Conservation (phyloP, 805 yeast species). For the Naumovozyma dairenensis region DNA sequence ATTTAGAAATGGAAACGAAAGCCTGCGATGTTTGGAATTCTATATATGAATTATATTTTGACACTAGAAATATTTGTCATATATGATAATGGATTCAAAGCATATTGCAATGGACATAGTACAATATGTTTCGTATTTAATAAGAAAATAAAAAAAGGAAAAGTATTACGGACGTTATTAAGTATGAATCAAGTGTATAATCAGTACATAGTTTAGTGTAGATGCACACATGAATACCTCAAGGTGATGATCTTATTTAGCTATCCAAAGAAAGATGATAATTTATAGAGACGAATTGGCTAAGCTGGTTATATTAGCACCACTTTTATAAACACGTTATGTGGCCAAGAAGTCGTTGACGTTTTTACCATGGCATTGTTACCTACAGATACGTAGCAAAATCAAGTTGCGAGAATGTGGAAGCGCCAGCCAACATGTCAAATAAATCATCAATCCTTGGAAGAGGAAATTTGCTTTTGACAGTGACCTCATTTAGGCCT, state of each 20-base stretch:
- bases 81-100: background rate
- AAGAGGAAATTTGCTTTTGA: conserved; percentile 3
- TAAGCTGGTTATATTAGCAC: conserved; percentile 83
- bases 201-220: too few relatives aligned
- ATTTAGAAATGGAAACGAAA: conserved; percentile 7
- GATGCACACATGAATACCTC: too few relatives aligned
- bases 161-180: too few relatives aligned
- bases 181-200: too few relatives aligned
- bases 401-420: conserved; percentile 5
- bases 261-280: too few relatives aligned
- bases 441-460: conserved; percentile 1
- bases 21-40: conserved; percentile 23
- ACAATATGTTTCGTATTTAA: too few relatives aligned
- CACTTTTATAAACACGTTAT: conserved; percentile 83
- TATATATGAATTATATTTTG: conserved; percentile 13
- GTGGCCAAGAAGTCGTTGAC: conserved; percentile 81
- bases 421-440: conserved; percentile 1
- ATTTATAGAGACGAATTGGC: too few relatives aligned
- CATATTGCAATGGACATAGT: too few relatives aligned
- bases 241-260: too few relatives aligned
- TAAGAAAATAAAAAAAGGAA: too few relatives aligned
- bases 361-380: conserved; percentile 48
- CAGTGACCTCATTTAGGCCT: conserved; percentile 3
- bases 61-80: conserved; percentile 15
- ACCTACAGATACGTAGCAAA: conserved; percentile 38